These are phyloP conservation scores for Xylaria sp. DNA, from an alignment of 2,329 filamentous ascomycete genomes.

Conservation along the genomic window DNA sequence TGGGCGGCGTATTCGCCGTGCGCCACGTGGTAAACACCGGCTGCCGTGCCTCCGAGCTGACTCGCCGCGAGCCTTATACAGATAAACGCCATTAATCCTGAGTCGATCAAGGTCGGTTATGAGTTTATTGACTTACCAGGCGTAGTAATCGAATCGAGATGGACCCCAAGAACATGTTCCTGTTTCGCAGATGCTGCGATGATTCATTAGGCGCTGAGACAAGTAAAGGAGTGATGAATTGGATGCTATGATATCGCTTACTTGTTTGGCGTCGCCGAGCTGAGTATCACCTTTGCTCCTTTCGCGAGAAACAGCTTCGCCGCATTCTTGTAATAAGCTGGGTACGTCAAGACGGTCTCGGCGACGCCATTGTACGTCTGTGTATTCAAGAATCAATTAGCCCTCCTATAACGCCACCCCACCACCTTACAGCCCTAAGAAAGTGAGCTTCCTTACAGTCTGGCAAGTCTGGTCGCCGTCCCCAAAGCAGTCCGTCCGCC, in stretches of 20 bases:
- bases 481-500: slow-evolving; percentile 68
- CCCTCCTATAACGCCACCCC: background rate
- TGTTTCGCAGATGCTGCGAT: slow-evolving; percentile 67
- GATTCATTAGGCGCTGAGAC: slow-evolving; percentile 45
- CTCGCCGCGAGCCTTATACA: slow-evolving; percentile 51
- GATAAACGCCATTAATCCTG: background rate
- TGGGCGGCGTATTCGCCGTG: slow-evolving; percentile 69
- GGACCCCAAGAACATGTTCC: slow-evolving; percentile 62
- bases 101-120: background rate
- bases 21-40: slow-evolving; percentile 66
- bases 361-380: slow-evolving; percentile 59
- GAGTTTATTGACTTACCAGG: slow-evolving; percentile 51
- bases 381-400: background rate
- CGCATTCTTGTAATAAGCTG: slow-evolving; percentile 69
- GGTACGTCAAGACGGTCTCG: slow-evolving; percentile 70
- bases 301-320: slow-evolving; percentile 64
- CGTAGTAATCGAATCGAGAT: slow-evolving; percentile 67
- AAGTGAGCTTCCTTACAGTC: slow-evolving; percentile 45
- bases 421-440: background rate
- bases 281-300: slow-evolving; percentile 70
- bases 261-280: slow-evolving; percentile 43
- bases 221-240: background rate
- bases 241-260: slow-evolving; percentile 6
- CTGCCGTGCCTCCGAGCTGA: slow-evolving; percentile 51
- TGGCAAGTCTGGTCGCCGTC: slow-evolving; percentile 64